Evolutionary conservation across 1,139 yeast genomes (phyloP), one percentile per base, ranked within the genome.

Genomic region (Kodamaea alishanica): DNA sequence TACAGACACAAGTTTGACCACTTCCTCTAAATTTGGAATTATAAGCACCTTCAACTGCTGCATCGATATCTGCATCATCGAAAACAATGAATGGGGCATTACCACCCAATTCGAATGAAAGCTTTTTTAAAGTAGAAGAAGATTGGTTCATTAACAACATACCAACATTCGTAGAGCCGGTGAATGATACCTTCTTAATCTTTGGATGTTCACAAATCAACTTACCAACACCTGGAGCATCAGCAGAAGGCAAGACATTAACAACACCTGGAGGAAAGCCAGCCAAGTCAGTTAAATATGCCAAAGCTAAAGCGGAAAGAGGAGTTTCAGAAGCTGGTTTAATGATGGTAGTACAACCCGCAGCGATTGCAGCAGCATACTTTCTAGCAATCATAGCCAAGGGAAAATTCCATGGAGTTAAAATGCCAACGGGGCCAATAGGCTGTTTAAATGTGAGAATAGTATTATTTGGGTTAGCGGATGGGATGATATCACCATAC

Each of bases 321-420:
- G 97, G 97, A 6, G 97, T 90, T 56, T 86, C 95, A 4, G 81
- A 69, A 29, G 95, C 97, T 3, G 97, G 97, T 63, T 89, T 90
- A 44, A 90, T 72, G 8, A 90, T 90, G 3, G 87, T 72, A 1
- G 97, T 84, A 63, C 97, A 90, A 2, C 97, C 97, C 7, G 94
- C 90, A 11, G 97, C 96, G 15, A 88, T 55, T 1, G 96, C 96
- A 24, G 97, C 96, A 24, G 88, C 96, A 36, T 85, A 75, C 61
- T 90, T 90, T 51, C 97, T 75, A 2, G 96, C 79, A 45, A 90
- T 86, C 97, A 90, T 90, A 5, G 96, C 95, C 38, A 84, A 72
- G 11, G 97, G 97, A 67, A 90, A 90, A 62, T 90, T 90, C 97
- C 97, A 90, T 12, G 97, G 97, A 4, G 96, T 87, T 51, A 90